Conservation (phyloP, 352 stramenopile genomes). For the Phytophthora crassamura region DNA sequence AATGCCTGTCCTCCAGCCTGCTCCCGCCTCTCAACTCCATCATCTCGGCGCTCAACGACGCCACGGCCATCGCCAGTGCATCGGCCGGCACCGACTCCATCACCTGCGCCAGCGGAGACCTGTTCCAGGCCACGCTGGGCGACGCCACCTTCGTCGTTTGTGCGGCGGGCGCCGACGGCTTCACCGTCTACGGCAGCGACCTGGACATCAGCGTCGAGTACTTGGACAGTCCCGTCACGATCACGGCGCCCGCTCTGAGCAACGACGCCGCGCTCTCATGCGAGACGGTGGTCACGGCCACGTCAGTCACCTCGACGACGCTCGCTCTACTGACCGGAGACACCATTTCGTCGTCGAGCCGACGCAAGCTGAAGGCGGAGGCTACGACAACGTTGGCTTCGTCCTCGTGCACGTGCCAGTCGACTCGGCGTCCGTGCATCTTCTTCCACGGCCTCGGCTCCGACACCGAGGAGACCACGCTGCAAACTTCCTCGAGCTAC, state of each 20-base stretch:
- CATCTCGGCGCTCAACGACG: constrained; percentile 9
- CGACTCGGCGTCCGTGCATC: constrained; percentile 30
- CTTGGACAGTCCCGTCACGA: constrained; percentile 11
- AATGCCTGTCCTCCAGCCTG: constrained; percentile 17
- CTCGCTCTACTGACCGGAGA: constrained; percentile 19
- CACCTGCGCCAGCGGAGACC: constrained; percentile 19
- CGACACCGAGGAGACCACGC: constrained; percentile 5
- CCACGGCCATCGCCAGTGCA: constrained; percentile 8
- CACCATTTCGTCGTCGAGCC: background rate
- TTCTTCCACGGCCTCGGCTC: constrained; percentile 40
- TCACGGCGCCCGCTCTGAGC: constrained; percentile 14
- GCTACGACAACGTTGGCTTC: constrained; percentile 12
- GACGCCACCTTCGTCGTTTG: constrained; percentile 28
- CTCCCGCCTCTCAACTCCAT: constrained; percentile 26
- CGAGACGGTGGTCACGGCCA: constrained; percentile 14
- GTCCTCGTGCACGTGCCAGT: constrained; percentile 26
- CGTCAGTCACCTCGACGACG: constrained; percentile 14
- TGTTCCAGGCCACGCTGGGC: constrained; percentile 26
- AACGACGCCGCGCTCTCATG: constrained; percentile 4
- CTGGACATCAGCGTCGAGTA: constrained; percentile 19
- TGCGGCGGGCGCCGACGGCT: background rate
- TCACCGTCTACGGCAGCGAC: constrained; percentile 16
- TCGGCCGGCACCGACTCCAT: constrained; percentile 7
- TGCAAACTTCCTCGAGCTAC: constrained; percentile 26
- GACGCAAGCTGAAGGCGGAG: constrained; percentile 8